Percentiles rank a stretch among this genome's conserved stretches.
phyloP scores from a whole-genome alignment of 1,284 basidiomycete species.

The Boletellus dicymbophilus region DNA sequence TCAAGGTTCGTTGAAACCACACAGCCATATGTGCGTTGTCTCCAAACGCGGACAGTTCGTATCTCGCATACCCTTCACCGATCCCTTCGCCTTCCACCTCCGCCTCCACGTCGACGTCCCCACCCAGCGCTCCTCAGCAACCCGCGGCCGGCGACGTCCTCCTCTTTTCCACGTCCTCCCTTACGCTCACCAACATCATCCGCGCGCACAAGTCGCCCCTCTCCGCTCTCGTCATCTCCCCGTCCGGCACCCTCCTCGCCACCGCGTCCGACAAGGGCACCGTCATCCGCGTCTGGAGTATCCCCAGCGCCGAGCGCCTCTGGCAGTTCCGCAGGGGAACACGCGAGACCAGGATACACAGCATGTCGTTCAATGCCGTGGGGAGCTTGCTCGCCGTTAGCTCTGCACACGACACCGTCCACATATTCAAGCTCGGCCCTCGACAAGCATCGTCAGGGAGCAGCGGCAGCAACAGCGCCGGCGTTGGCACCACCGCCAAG shows the following conservation, averaged over 20 bases:
- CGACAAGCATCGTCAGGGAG: conserved; percentile 26
- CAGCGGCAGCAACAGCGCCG: too few species aligned
- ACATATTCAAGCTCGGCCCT: conserved; percentile 84
- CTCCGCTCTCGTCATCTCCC: conserved; percentile 86
- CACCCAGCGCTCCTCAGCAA: conserved; percentile 44
- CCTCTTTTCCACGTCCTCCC: conserved; percentile 89
- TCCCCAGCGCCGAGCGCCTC: conserved; percentile 90
- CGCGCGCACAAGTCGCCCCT: conserved; percentile 97
- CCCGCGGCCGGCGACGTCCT: conserved; percentile 80
- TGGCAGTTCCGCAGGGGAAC: conserved; percentile 95
- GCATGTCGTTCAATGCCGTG: conserved; percentile 90
- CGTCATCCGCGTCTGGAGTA: conserved; percentile 92
- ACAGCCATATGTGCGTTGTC: conserved; percentile 93
- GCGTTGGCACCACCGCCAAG: conserved; percentile 15
- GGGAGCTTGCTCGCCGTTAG: conserved; percentile 87
- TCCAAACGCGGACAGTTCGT: conserved; percentile 94
- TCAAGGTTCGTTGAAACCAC: too few species aligned
- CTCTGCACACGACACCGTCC: conserved; percentile 94
- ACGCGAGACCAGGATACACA: conserved; percentile 85
- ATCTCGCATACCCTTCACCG: conserved; percentile 94
- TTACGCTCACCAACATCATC: conserved; percentile 93
- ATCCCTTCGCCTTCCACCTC: conserved; percentile 80
- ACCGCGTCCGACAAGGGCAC: conserved; percentile 97
- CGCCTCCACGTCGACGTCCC: conserved; percentile 45
- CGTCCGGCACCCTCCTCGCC: conserved; percentile 88